A percentile compares a stretch with the other conserved stretches of the same genome.
These are phyloP conservation scores for Clohesyomyces aquaticus DNA, from an alignment of 495 filamentous ascomycete species.

Conservation along the genomic window DNA sequence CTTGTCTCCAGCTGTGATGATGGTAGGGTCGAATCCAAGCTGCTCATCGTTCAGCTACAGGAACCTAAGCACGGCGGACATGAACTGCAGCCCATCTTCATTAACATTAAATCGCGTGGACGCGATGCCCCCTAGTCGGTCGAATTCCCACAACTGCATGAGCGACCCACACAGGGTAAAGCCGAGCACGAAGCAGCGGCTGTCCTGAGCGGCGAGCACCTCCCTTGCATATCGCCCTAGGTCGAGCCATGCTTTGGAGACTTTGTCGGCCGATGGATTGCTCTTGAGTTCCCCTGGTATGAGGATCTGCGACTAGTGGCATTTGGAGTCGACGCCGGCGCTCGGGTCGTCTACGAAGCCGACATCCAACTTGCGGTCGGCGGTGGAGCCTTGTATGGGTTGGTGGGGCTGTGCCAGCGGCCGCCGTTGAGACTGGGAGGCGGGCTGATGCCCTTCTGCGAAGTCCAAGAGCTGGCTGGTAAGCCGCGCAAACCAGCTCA, in stretches of 20 bases:
- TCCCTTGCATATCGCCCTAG: slow-evolving; percentile 33
- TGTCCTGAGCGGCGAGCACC: slow-evolving; percentile 29
- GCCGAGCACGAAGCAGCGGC: slow-evolving; percentile 30
- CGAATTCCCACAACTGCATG: slow-evolving; percentile 51
- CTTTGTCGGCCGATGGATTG: slow-evolving; percentile 26
- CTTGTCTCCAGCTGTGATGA: slow-evolving; percentile 44
- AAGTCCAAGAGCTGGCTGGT: slow-evolving; percentile 28
- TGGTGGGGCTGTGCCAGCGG: slow-evolving; percentile 26
- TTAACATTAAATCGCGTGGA: slow-evolving; percentile 56
- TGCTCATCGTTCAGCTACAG: slow-evolving; percentile 54
- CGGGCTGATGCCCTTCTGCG: slow-evolving; percentile 21
- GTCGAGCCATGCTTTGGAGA: slow-evolving; percentile 32
- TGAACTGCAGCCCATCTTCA: slow-evolving; percentile 52
- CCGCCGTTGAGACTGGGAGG: slow-evolving; percentile 12
- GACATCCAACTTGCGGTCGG: slow-evolving; percentile 34
- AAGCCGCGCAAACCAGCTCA: slow-evolving; percentile 30
- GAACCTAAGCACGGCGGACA: slow-evolving; percentile 53
- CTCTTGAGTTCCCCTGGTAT: slow-evolving; percentile 36
- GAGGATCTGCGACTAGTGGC: slow-evolving; percentile 25
- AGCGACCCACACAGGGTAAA: slow-evolving; percentile 34
- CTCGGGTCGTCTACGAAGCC: slow-evolving; percentile 31
- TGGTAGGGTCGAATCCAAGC: slow-evolving; percentile 55
- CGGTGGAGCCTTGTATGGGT: slow-evolving; percentile 34
- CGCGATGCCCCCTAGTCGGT: slow-evolving; percentile 53
- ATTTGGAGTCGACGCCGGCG: slow-evolving; percentile 35